phyloP scores from a whole-genome alignment of 192 early-diverging fungal genomes.

The Rhizophagus sp. region DNA sequence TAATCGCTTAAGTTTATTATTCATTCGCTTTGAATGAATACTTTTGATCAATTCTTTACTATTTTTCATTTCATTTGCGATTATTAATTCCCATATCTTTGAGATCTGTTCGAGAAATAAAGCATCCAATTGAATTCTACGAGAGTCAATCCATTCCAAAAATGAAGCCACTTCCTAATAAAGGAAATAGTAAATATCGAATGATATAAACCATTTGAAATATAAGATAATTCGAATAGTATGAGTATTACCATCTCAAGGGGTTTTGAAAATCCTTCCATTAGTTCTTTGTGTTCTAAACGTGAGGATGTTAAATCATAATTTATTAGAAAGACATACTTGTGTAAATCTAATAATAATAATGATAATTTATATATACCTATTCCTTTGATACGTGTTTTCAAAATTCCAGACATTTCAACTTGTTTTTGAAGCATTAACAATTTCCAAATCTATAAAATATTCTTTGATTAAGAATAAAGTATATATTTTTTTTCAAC shows the following conservation, averaged over 20 bases:
- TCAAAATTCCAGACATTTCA: constrained; percentile 48
- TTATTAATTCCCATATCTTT: constrained; percentile 60
- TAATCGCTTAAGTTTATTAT: constrained; percentile 53
- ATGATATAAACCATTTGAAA: background rate
- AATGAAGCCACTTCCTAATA: constrained; percentile 56
- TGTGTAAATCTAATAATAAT: no score
- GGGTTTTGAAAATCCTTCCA: constrained; percentile 57
- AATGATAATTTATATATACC: constrained; percentile 18
- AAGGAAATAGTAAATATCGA: background rate
- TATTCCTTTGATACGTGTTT: constrained; percentile 35
- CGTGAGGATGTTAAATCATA: background rate
- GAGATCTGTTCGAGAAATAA: constrained; percentile 58
- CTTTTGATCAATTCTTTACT: constrained; percentile 51
- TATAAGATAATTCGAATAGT: background rate
- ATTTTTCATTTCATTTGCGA: constrained; percentile 51
- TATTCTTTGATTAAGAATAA: background rate
- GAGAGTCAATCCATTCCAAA: constrained; percentile 57
- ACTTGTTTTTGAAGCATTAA: constrained; percentile 58
- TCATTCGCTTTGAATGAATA: constrained; percentile 47
- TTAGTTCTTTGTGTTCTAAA: constrained; percentile 48
- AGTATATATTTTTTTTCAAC: background rate
- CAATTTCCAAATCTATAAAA: constrained; percentile 58
- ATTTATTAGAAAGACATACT: background rate
- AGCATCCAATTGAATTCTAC: constrained; percentile 49
- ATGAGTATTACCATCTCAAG: constrained; percentile 48